phyloP scores from a whole-genome alignment of 129 eudicot genomes.

The Arctium minus region DNA sequence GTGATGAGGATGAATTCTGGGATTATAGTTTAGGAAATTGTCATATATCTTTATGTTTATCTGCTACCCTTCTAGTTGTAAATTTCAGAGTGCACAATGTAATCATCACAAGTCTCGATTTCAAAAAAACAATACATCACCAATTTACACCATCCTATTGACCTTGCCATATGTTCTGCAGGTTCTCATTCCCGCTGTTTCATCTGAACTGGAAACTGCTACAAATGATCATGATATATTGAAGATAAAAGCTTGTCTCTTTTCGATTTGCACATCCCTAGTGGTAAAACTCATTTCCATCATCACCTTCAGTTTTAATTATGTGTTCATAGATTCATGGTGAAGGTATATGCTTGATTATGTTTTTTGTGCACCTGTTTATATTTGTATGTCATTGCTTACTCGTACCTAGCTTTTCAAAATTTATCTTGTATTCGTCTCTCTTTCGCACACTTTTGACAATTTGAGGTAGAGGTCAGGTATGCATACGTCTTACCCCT shows the following conservation, averaged over 20 bases:
- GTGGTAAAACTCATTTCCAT: slow-evolving; percentile 41
- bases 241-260: slow-evolving; percentile 77
- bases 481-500: not conserved
- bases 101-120: no score
- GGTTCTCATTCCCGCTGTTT: slow-evolving; percentile 69
- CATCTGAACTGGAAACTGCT: slow-evolving; percentile 64
- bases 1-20: not conserved
- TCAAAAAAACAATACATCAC: not conserved
- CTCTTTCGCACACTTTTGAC: not conserved
- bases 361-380: not conserved
- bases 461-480: not conserved
- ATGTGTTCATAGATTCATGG: not conserved
- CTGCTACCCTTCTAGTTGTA: not conserved
- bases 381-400: not conserved
- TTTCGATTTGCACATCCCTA: slow-evolving; percentile 79
- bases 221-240: slow-evolving; percentile 42
- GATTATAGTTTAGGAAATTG: no score
- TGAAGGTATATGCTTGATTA: not conserved
- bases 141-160: not conserved
- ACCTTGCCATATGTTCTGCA: slow-evolving; percentile 28
- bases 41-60: no score
- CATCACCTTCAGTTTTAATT: not conserved
- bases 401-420: not conserved
- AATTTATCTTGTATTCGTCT: not conserved
- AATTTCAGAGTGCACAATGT: no score